A percentile compares a stretch with the other conserved stretches of the same genome.
Evolutionary conservation across 2,329 filamentous ascomycete genomes (phyloP).

Genomic region (Helotiales sp.): DNA sequence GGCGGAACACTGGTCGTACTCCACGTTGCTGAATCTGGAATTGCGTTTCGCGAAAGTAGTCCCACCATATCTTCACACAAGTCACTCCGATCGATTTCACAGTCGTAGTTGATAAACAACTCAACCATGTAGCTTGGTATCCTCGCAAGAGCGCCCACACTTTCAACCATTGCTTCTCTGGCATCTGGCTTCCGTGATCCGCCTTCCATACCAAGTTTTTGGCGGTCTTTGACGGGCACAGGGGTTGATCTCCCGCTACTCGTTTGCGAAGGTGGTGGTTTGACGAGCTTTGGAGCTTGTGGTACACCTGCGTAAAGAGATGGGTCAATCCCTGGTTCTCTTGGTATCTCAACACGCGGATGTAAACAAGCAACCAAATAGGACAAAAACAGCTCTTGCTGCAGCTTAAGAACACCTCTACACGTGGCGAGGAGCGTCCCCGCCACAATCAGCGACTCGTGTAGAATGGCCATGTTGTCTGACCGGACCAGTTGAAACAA

Average conservation of each 20-base stretch:
- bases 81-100: constrained; percentile 87
- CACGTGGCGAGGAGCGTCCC: constrained; percentile 91
- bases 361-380: constrained; percentile 95
- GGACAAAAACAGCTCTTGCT: constrained; percentile 94
- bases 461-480: constrained; percentile 93
- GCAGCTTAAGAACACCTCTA: constrained; percentile 86
- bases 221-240: constrained; percentile 88
- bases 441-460: constrained; percentile 89
- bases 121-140: constrained; percentile 96
- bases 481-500: constrained; percentile 95
- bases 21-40: constrained; percentile 97
- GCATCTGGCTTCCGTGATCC: constrained; percentile 92
- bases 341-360: constrained; percentile 90
- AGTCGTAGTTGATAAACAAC: constrained; percentile 97
- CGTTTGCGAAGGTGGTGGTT: constrained; percentile 73
- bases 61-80: constrained; percentile 96
- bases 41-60: constrained; percentile 87
- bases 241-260: constrained; percentile 86
- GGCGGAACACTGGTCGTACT: constrained; percentile 98
- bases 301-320: constrained; percentile 92
- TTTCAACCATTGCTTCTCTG: constrained; percentile 97
- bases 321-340: constrained; percentile 88
- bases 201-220: constrained; percentile 90
- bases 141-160: constrained; percentile 85
- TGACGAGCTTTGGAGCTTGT: constrained; percentile 85